These are phyloP conservation scores for Fomitopsis schrenkii DNA, from an alignment of 1,284 basidiomycete genomes.

Conservation along the genomic window DNA sequence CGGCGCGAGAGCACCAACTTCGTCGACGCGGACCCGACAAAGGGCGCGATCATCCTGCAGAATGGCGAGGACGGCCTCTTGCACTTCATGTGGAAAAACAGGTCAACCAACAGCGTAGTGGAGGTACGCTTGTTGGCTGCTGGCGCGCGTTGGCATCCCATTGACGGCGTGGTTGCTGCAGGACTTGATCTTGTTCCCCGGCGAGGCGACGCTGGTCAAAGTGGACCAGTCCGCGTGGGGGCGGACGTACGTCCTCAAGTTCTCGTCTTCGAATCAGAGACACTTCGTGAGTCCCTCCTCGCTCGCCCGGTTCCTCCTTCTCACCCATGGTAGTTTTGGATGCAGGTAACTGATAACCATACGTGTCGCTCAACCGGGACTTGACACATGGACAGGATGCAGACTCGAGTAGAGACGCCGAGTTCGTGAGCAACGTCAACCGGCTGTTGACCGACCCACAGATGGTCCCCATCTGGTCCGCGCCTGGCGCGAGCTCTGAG, in stretches of 20 bases:
- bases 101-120: slow-evolving; percentile 51
- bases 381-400: slow-evolving; percentile 45
- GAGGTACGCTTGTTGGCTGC: slow-evolving; percentile 42
- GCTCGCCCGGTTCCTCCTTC: slow-evolving; percentile 6
- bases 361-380: neutral
- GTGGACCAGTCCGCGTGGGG: slow-evolving; percentile 57
- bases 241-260: slow-evolving; percentile 75
- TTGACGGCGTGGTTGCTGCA: slow-evolving; percentile 20
- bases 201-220: slow-evolving; percentile 72
- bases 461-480: slow-evolving; percentile 55
- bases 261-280: slow-evolving; percentile 73
- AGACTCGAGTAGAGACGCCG: slow-evolving; percentile 61
- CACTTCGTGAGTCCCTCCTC: slow-evolving; percentile 62
- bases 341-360: slow-evolving; percentile 56
- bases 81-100: slow-evolving; percentile 76
- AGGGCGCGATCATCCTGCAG: slow-evolving; percentile 66
- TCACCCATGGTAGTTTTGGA: slow-evolving; percentile 59
- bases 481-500: slow-evolving; percentile 16
- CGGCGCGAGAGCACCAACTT: slow-evolving; percentile 60
- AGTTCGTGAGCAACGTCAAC: slow-evolving; percentile 69
- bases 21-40: slow-evolving; percentile 61
- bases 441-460: slow-evolving; percentile 61
- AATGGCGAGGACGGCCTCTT: slow-evolving; percentile 70
- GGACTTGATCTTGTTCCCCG: slow-evolving; percentile 77
- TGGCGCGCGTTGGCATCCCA: neutral